Evolutionary conservation across 1,284 basidiomycete genomes (phyloP).

Genomic region (Leccinum subatratum): DNA sequence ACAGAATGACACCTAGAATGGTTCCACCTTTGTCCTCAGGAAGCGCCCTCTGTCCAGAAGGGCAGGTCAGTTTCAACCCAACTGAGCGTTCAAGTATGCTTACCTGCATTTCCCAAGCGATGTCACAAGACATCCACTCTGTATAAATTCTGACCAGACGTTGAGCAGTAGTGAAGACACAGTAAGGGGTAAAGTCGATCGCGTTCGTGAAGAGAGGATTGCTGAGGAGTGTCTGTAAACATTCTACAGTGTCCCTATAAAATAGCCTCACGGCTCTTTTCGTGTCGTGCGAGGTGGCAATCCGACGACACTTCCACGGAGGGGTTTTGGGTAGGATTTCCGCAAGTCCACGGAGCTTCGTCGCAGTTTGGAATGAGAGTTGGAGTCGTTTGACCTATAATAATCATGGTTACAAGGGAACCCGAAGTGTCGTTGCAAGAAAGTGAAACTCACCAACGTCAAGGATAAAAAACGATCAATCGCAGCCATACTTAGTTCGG

Average conservation of each 20-base stretch:
- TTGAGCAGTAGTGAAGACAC: neutral
- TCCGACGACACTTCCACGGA: slow-evolving; percentile 2
- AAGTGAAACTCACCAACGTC: neutral
- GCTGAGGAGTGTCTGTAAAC: slow-evolving; percentile 2
- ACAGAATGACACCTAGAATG: slow-evolving; percentile 22
- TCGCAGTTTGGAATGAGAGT: neutral
- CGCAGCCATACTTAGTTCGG: slow-evolving; percentile 2
- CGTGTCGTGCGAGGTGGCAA: neutral
- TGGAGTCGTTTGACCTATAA: neutral
- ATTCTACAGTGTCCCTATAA: slow-evolving; percentile 1
- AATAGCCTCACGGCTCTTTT: neutral
- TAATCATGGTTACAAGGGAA: neutral
- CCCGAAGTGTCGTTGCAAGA: neutral
- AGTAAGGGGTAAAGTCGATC: neutral
- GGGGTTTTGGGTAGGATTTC: slow-evolving; percentile 3
- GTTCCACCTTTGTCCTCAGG: slow-evolving; percentile 2
- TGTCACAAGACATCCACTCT: neutral
- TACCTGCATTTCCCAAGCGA: slow-evolving; percentile 10
- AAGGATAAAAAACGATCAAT: slow-evolving; percentile 1
- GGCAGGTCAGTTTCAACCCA: neutral
- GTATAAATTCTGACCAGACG: neutral
- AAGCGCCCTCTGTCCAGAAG: neutral
- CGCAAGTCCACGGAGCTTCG: neutral
- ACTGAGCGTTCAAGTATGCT: neutral
- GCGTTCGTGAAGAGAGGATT: neutral